Percentiles rank a stretch among this genome's conserved stretches.
Conservation (phyloP, 805 yeast species). For the Nakazawaea wyomingensis region DNA sequence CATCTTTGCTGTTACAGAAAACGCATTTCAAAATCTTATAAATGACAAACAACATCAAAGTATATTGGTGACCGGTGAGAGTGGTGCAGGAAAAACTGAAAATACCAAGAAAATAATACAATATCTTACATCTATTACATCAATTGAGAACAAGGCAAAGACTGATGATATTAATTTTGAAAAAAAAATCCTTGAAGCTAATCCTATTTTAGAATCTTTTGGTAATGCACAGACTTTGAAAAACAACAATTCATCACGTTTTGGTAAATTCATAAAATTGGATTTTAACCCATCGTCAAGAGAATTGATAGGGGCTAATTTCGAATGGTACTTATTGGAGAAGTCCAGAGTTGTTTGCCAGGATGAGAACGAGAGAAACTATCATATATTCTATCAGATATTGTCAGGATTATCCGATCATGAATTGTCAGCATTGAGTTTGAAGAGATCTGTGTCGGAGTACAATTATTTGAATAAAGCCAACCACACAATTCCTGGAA, state of each 20-base stretch:
- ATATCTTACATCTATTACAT: slow-evolving; percentile 75
- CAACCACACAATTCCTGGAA: slow-evolving; percentile 53
- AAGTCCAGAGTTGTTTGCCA: slow-evolving; percentile 88
- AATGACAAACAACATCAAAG: slow-evolving; percentile 74
- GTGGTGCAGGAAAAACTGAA: slow-evolving; percentile 99
- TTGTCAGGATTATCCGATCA: slow-evolving; percentile 56
- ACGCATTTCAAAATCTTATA: slow-evolving; percentile 73
- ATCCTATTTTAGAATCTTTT: slow-evolving; percentile 92
- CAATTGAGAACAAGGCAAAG: slow-evolving; percentile 20
- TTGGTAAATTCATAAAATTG: slow-evolving; percentile 92
- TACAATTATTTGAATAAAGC: slow-evolving; percentile 59
- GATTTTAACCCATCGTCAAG: slow-evolving; percentile 57
- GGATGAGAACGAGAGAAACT: slow-evolving; percentile 74
- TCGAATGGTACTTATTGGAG: slow-evolving; percentile 91
- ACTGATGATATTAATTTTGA: slow-evolving; percentile 54
- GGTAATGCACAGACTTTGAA: slow-evolving; percentile 96
- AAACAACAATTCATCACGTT: slow-evolving; percentile 91
- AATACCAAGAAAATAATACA: slow-evolving; percentile 93
- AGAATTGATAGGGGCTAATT: slow-evolving; percentile 78
- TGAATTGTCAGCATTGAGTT: slow-evolving; percentile 41
- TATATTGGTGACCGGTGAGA: slow-evolving; percentile 95
- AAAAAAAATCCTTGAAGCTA: slow-evolving; percentile 82
- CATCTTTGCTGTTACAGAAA: slow-evolving; percentile 84
- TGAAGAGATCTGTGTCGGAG: slow-evolving; percentile 32
- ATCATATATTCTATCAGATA: slow-evolving; percentile 89